Evolutionary conservation across 2,329 filamentous ascomycete species (phyloP).

Genomic region (Didymosphaeria variabile): DNA sequence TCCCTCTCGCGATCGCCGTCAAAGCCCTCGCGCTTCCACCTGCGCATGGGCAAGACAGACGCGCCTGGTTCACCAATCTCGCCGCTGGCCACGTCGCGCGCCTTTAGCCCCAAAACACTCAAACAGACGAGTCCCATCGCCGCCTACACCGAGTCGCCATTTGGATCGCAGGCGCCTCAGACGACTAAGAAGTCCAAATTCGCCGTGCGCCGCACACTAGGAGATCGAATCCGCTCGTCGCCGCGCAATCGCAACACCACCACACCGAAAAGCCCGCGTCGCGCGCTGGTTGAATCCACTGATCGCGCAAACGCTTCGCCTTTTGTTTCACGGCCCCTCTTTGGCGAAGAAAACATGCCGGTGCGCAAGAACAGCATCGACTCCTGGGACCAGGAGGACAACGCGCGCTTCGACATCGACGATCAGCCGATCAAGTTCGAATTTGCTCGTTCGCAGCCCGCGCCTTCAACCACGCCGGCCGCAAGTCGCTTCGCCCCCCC

Average conservation of each 20-base stretch:
- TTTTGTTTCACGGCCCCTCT: slow-evolving; percentile 57
- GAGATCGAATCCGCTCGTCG: slow-evolving; percentile 63
- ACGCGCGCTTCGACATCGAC: slow-evolving; percentile 55
- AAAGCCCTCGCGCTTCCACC: slow-evolving; percentile 74
- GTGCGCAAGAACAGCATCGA: slow-evolving; percentile 41
- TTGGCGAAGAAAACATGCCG: slow-evolving; percentile 57
- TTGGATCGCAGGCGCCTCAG: slow-evolving; percentile 63
- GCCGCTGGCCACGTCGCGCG: slow-evolving; percentile 55
- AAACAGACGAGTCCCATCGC: slow-evolving; percentile 60
- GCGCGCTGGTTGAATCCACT: slow-evolving; percentile 74
- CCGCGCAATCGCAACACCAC: slow-evolving; percentile 71
- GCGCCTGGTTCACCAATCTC: slow-evolving; percentile 53
- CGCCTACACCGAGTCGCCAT: slow-evolving; percentile 67
- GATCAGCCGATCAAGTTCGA: slow-evolving; percentile 59
- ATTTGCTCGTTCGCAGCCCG: slow-evolving; percentile 53
- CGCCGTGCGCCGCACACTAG: slow-evolving; percentile 53
- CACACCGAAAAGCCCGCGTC: slow-evolving; percentile 77
- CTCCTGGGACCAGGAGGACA: slow-evolving; percentile 46
- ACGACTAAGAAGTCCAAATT: slow-evolving; percentile 66
- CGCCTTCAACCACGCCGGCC: slow-evolving; percentile 59
- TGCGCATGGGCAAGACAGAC: slow-evolving; percentile 60
- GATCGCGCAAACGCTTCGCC: slow-evolving; percentile 76
- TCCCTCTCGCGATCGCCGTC: slow-evolving; percentile 95
- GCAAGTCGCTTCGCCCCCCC: slow-evolving; percentile 60
- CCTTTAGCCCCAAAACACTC: slow-evolving; percentile 53